Base-by-base conservation (phyloP, 2,329 filamentous ascomycete species). In the Calonectria crousiana region DNA sequence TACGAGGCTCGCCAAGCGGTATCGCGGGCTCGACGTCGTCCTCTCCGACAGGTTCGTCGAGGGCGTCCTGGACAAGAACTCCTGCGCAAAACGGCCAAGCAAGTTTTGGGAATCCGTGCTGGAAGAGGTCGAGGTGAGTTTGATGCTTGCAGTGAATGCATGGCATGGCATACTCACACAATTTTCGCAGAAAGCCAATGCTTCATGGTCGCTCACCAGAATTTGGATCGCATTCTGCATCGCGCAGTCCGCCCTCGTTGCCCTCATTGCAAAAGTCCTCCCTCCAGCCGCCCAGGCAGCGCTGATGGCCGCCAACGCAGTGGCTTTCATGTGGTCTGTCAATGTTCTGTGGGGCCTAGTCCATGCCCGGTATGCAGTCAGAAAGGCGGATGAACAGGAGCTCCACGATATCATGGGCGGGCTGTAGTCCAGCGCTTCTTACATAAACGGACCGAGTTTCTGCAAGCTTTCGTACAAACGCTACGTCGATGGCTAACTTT, bases 31-130 rank as follows among this genome's bases (percentile, higher is more conserved):
- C 32, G 58, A 47, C 30, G 5, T 74, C 28, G 52, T 69, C 38
- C 73, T 76, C 16, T 72, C 76, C 11, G 71, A 75, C 34, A 51
- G 28, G 6, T 64, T 78, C 10, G 62, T 73, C 8, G 10, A 67
- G 10, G 20, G 36, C 10, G 68, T 69, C 20, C 52, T 78, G n/a
- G 41, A 52, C 3, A 69, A 68, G 51, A 67, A 70, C 49, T 71
- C 62, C 3, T 8, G 58, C 13, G 49, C 72, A 23, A 58, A 44
- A 20, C 66, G 76, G 4, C 66, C 67, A 23, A 76, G 75, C 23
- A 62, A 60, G 28, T 76, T 76, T 49, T 76, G 75, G 76, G 75
- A 76, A 18, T 68, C n/a, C 16, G 71, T 76, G 30, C 69, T 78
- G 5, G 71, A 74, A 2, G 73, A 78, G n/a, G 69, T 75, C 8